A percentile compares a stretch with the other conserved stretches of the same genome.
These are phyloP conservation scores for Hypoxylon rickii DNA, from an alignment of 495 filamentous ascomycete genomes.

Conservation along the genomic window DNA sequence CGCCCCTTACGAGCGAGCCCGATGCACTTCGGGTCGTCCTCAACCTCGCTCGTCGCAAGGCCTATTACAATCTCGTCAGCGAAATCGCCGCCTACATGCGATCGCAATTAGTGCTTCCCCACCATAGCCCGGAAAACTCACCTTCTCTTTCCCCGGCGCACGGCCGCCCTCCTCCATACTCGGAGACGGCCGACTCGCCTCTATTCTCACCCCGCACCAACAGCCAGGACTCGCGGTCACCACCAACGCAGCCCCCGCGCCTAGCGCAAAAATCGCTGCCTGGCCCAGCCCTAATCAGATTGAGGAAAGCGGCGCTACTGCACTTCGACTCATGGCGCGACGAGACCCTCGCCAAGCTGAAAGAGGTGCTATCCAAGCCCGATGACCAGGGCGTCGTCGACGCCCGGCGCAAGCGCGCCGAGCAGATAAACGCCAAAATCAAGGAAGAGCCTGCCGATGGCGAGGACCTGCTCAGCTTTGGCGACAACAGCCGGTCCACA, in stretches of 20 bases:
- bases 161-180: constrained; percentile 14
- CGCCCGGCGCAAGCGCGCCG: constrained; percentile 42
- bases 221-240: neutral
- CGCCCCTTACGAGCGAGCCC: constrained; percentile 50
- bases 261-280: constrained; percentile 15
- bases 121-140: constrained; percentile 7
- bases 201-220: constrained; percentile 7
- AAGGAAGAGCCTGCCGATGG: constrained; percentile 15
- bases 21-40: constrained; percentile 50
- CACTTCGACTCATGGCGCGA: constrained; percentile 50
- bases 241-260: neutral
- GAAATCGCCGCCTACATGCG: constrained; percentile 49
- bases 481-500: constrained; percentile 9
- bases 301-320: constrained; percentile 42
- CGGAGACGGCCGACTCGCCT: constrained; percentile 9
- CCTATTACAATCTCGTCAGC: constrained; percentile 44
- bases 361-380: constrained; percentile 40
- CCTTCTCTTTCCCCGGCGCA: constrained; percentile 9
- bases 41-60: constrained; percentile 47
- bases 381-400: constrained; percentile 45
- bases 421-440: constrained; percentile 18
- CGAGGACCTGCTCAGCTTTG: constrained; percentile 41
- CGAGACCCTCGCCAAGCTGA: constrained; percentile 42
- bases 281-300: constrained; percentile 37
- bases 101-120: constrained; percentile 43